Percentiles rank a stretch among this genome's conserved stretches.
Evolutionary conservation across 2,329 filamentous ascomycete genomes (phyloP).

Genomic region (Beauveria australis): DNA sequence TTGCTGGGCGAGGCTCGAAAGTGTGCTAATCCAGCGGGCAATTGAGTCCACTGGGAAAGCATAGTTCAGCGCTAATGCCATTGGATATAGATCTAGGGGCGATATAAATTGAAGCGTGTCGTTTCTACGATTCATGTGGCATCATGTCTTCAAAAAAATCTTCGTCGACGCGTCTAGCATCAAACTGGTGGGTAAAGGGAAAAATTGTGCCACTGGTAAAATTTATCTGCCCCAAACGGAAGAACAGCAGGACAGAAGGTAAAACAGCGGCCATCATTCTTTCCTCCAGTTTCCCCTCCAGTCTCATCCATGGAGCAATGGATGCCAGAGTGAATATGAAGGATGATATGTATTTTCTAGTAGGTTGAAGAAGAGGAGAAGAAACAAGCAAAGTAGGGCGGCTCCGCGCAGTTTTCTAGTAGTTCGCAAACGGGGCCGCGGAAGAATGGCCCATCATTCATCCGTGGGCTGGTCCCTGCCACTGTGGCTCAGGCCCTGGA

Average conservation of each 20-base stretch:
- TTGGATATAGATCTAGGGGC: background rate
- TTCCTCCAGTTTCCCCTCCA: slow-evolving; percentile 67
- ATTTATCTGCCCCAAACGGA: slow-evolving; percentile 28
- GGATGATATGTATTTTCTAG: slow-evolving; percentile 37
- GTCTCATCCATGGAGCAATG: slow-evolving; percentile 41
- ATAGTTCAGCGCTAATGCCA: background rate
- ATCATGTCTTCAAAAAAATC: background rate
- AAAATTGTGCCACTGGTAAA: slow-evolving; percentile 26
- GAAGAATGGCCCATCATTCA: slow-evolving; percentile 17
- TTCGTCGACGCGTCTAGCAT: background rate
- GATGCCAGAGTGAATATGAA: slow-evolving; percentile 64
- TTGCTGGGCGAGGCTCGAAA: too few relatives aligned
- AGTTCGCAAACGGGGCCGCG: slow-evolving; percentile 10
- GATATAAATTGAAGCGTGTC: background rate
- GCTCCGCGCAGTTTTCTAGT: slow-evolving; percentile 6
- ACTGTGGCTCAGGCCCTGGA: background rate
- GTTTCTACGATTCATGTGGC: background rate
- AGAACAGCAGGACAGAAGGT: slow-evolving; percentile 37
- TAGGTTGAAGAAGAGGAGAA: slow-evolving; percentile 29
- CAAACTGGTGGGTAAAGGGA: background rate
- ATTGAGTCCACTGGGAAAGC: background rate
- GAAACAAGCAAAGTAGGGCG: slow-evolving; percentile 7
- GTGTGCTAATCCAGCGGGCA: too few relatives aligned
- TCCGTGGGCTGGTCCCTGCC: slow-evolving; percentile 1
- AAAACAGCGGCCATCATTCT: slow-evolving; percentile 43